Evolutionary conservation across 495 filamentous ascomycete species (phyloP).

Genomic region (Aspergillus cavernicola): DNA sequence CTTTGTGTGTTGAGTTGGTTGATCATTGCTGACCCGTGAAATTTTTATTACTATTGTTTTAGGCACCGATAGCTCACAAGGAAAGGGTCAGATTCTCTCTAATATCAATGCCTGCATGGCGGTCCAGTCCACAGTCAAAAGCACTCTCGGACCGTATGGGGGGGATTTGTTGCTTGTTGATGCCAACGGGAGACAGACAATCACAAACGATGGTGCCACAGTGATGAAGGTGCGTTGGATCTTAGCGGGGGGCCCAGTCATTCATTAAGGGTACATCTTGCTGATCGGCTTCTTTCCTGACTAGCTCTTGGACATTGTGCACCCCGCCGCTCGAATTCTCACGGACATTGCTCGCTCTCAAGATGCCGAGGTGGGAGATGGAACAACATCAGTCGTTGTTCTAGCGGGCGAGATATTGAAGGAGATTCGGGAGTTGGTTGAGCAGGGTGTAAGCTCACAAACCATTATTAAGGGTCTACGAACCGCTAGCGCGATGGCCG

Average conservation of each 20-base stretch:
- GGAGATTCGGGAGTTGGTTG: slow-evolving; percentile 90
- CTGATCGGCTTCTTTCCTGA: neutral
- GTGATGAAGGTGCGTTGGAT: slow-evolving; percentile 84
- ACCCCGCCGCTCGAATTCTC: slow-evolving; percentile 95
- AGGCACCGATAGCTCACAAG: slow-evolving; percentile 97
- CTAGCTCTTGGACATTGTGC: slow-evolving; percentile 95
- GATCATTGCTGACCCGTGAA: slow-evolving; percentile 11
- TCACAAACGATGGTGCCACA: slow-evolving; percentile 98
- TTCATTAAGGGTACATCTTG: neutral
- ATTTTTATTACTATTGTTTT: slow-evolving; percentile 14
- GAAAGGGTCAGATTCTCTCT: slow-evolving; percentile 93
- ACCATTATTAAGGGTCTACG: slow-evolving; percentile 94
- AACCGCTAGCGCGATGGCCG: slow-evolving; percentile 84
- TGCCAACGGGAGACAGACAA: slow-evolving; percentile 90
- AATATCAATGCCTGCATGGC: slow-evolving; percentile 98
- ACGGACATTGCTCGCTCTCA: slow-evolving; percentile 98
- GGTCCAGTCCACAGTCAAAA: slow-evolving; percentile 94
- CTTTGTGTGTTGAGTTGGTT: slow-evolving; percentile 16
- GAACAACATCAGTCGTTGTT: slow-evolving; percentile 95
- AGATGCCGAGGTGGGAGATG: slow-evolving; percentile 98
- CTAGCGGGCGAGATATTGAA: slow-evolving; percentile 94
- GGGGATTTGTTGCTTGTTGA: slow-evolving; percentile 95
- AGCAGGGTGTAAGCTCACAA: slow-evolving; percentile 95
- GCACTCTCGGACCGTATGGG: slow-evolving; percentile 94
- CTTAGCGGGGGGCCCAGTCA: neutral